Base-by-base conservation (phyloP, 108 stramenopile genomes). In the Stephanodiscus minutulus region DNA sequence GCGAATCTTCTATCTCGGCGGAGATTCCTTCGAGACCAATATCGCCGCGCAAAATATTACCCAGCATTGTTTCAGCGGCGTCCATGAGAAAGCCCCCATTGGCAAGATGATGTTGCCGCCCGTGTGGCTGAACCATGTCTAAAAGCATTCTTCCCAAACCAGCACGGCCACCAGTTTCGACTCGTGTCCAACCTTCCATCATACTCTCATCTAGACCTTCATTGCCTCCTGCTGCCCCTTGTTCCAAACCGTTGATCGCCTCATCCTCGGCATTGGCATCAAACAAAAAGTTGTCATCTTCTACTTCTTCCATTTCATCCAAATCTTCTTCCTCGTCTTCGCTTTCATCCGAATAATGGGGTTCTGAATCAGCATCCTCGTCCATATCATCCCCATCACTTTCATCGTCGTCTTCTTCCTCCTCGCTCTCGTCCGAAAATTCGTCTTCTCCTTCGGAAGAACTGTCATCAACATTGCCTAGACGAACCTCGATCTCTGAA, bases 61-160 rank as follows among this genome's bases (percentile, higher is more conserved):
- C 86, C 37, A 91, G 71, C 88, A 94, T 88, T 31, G 86, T 83
- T 83, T 90, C 91, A 37, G 88, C 86, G 15, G 86, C 87, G 48
- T 86, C 84, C 15, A 93, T 71, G n/a, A 77, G 47, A 69, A 64
- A 77, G 53, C 50, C 77, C 0, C 77, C 83, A 64, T 73, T 57
- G 33, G 35, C 79, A 20, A 52, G 66, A 53, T 58, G 67, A 62
- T 29, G 46, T 17, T 44, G 63, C 31, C 66, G 28, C 54, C 63
- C 46, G 20, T 63, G n/a, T 33, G 64, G 76, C 24, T 60, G 43
- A 21, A 79, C 43, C 43, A 78, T 63, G 15, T 82, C 77, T 7
- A 85, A 61, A 35, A 84, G 52, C 72, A 89, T 82, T 13, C 89
- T 87, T 10, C 76, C 83, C 57, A 77, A 62, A 17, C 83, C 86